A percentile compares a stretch with the other conserved stretches of the same genome.
phyloP scores from a whole-genome alignment of 164 flowering plant genomes.

The Vitis labrusca region DNA sequence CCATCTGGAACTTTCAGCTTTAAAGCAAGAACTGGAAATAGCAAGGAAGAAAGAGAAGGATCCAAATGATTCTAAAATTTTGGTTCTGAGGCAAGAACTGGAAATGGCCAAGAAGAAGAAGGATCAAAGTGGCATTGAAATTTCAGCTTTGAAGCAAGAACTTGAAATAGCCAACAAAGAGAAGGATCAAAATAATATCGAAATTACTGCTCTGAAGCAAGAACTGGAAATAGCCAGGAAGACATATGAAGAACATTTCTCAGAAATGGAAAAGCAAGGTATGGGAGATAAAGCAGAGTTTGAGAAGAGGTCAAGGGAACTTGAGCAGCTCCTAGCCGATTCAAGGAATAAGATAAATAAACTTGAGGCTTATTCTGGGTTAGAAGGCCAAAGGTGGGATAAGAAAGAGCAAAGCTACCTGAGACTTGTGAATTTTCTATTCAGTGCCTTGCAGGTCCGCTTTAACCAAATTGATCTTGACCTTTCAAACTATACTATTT shows the following conservation, averaged over 20 bases:
- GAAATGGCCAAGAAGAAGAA: no score
- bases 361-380: conserved; percentile 48
- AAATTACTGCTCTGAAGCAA: conserved; percentile 51
- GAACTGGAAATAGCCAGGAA: conserved; percentile 53
- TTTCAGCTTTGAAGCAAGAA: no score
- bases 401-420: conserved; percentile 46
- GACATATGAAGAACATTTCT: conserved; percentile 46
- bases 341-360: conserved; percentile 59
- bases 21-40: no score
- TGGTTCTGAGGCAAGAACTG: no score
- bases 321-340: conserved; percentile 48
- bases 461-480: background rate
- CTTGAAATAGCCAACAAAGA: conserved; percentile 23
- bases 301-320: conserved; percentile 51
- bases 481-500: background rate
- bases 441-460: conserved; percentile 53
- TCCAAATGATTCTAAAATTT: no score
- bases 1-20: background rate
- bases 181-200: conserved; percentile 43
- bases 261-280: conserved; percentile 50
- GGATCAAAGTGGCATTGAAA: no score
- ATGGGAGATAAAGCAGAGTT: conserved; percentile 41
- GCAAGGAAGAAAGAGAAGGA: no score
- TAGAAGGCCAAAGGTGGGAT: conserved; percentile 46
- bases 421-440: conserved; percentile 48